Base-by-base conservation (phyloP, 139 green algal genomes). In the Mychonastes homosphaera region DNA sequence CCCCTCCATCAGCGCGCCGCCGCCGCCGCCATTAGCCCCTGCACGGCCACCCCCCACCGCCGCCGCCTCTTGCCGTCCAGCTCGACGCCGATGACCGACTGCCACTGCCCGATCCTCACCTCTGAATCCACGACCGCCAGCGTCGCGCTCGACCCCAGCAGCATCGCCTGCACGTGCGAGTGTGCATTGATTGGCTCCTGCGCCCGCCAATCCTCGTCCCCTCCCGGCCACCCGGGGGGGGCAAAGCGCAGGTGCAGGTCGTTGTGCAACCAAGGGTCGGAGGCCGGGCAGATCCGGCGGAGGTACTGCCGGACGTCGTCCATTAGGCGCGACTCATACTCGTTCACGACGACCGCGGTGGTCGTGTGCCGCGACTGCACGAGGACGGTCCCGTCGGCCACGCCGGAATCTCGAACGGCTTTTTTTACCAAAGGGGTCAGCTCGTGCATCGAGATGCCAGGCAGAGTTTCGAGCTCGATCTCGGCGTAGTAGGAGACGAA, bases 111-210 rank as follows among this genome's bases (percentile, higher is more conserved):
- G 4, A 88, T 60, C 23, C 65, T 65, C 19, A 88, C 74, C 71
- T 81, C 70, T 24, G 79, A 79, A 45, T 44, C 23, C 6, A 23
- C 55, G n/a, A 88, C 62, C 4, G 81, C 76, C 4, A 89, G 36
- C 2, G 70, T 74, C 53, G 74, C 68, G 7, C 50, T 79, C 59
- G 86, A 81, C 10, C 81, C 81, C 1, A 89, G 65, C 47, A 86
- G 38, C 71, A 87, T 85, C 48, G 52, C 66, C 43, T 86, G 69
- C 44, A 92, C 67, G 65, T 92, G 84, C 26, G 56, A 77, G 78
- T 92, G 82, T 2, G 82, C 82, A 33, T 92, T 92, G 38, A 69
- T 50, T 1, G 84, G 84, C 67, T 92, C 84, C 63, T 89, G 71
- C 18, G 61, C 69, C 27, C 67, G 60, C 73, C 79, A 86, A 26